Percentiles rank a stretch among this genome's conserved stretches.
phyloP scores from a whole-genome alignment of 129 eudicot genomes.

The Sambucus nigra region DNA sequence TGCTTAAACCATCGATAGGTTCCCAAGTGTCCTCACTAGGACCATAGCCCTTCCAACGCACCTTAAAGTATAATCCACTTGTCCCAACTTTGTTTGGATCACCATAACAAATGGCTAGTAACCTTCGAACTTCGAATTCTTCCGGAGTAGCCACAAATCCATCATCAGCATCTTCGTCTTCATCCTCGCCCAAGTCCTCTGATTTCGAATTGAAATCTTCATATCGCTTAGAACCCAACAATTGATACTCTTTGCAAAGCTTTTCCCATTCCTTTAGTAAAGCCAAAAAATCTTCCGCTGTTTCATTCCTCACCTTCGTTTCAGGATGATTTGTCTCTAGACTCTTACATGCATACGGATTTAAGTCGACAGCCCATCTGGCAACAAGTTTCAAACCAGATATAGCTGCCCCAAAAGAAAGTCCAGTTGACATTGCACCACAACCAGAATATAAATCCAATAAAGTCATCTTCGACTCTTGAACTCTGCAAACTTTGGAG shows the following conservation, averaged over 20 bases:
- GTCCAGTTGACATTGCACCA: slow-evolving; percentile 97
- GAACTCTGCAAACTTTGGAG: background rate
- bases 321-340: slow-evolving; percentile 67
- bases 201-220: background rate
- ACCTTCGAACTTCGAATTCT: slow-evolving; percentile 49
- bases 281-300: slow-evolving; percentile 50
- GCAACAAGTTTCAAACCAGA: slow-evolving; percentile 48
- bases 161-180: slow-evolving; percentile 27
- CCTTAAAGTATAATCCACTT: slow-evolving; percentile 62
- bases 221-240: slow-evolving; percentile 19
- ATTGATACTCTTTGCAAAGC: slow-evolving; percentile 29
- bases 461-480: slow-evolving; percentile 26
- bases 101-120: slow-evolving; percentile 61
- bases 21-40: slow-evolving; percentile 77
- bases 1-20: slow-evolving; percentile 57
- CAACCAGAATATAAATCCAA: slow-evolving; percentile 80
- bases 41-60: slow-evolving; percentile 82
- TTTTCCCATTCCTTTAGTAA: slow-evolving; percentile 63
- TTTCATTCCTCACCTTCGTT: slow-evolving; percentile 73
- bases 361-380: slow-evolving; percentile 81
- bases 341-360: slow-evolving; percentile 56
- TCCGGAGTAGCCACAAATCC: slow-evolving; percentile 30
- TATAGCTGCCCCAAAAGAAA: slow-evolving; percentile 67
- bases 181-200: slow-evolving; percentile 16
- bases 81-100: slow-evolving; percentile 32